phyloP scores from a whole-genome alignment of 2,329 filamentous ascomycete species.

The Trichoderma asperellum region DNA sequence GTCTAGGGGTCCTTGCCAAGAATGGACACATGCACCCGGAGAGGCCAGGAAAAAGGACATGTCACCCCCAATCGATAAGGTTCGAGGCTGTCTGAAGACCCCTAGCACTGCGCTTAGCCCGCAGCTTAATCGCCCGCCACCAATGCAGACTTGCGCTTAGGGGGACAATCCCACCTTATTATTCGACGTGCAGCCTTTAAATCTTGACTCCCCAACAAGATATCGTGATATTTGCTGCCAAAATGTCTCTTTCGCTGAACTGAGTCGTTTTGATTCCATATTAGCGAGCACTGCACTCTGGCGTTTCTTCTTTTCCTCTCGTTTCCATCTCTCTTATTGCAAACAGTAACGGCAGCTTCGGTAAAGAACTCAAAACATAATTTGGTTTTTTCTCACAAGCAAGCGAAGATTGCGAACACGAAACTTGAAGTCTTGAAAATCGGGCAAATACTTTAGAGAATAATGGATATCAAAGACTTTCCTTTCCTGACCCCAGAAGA shows the following conservation, averaged over 20 bases:
- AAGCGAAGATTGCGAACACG: background rate
- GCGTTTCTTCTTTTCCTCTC: background rate
- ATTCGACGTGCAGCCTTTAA: background rate
- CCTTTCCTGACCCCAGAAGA: conserved; percentile 65
- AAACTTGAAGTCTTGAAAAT: background rate
- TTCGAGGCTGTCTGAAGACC: background rate
- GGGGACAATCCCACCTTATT: background rate
- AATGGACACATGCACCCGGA: conserved; percentile 8
- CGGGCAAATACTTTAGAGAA: background rate
- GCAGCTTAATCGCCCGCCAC: conserved; percentile 6
- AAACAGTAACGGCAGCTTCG: background rate
- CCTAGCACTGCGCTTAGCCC: background rate
- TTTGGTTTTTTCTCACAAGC: background rate
- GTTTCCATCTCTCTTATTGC: background rate
- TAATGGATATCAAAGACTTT: conserved; percentile 56
- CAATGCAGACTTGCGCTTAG: conserved; percentile 6
- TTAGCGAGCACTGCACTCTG: background rate
- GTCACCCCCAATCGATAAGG: conserved; percentile 29
- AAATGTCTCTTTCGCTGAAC: background rate
- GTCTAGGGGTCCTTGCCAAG: conserved; percentile 21
- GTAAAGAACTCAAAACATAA: background rate
- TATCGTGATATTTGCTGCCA: background rate
- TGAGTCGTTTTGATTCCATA: background rate
- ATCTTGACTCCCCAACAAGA: background rate
- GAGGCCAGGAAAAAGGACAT: conserved; percentile 25